Conservation (phyloP, 192 early-diverging fungal species). For the Coemansia sp. region DNA sequence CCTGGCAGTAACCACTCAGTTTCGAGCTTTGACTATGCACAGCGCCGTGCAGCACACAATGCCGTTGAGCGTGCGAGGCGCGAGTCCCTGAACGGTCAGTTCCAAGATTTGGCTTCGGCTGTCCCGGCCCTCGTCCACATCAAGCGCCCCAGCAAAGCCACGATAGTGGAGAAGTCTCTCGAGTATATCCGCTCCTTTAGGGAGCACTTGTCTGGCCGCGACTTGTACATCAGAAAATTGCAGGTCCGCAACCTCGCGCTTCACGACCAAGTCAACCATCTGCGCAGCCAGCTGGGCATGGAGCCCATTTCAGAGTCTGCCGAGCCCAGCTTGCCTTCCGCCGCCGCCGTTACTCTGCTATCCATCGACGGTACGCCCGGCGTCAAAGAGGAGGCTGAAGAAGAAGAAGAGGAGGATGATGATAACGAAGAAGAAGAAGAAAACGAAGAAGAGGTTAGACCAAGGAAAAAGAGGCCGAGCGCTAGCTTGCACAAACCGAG, state of each 20-base stretch:
- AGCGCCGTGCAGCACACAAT: slow-evolving; percentile 79
- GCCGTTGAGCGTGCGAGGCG: slow-evolving; percentile 80
- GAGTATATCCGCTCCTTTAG: slow-evolving; percentile 64
- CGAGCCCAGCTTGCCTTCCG: slow-evolving; percentile 10
- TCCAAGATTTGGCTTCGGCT: slow-evolving; percentile 82
- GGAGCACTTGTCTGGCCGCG: slow-evolving; percentile 47
- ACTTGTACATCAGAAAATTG: slow-evolving; percentile 55
- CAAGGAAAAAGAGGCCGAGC: slow-evolving; percentile 1
- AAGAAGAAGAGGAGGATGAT: slow-evolving; percentile 13
- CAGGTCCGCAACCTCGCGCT: slow-evolving; percentile 60
- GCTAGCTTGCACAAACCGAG: not conserved
- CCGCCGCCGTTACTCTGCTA: slow-evolving; percentile 3
- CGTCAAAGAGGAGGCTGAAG: slow-evolving; percentile 15
- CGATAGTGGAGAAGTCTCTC: slow-evolving; percentile 78
- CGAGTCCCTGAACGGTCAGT: slow-evolving; percentile 77
- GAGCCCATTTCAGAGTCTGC: slow-evolving; percentile 47
- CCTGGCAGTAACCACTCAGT: slow-evolving; percentile 32
- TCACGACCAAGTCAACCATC: slow-evolving; percentile 64
- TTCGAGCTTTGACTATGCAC: slow-evolving; percentile 50
- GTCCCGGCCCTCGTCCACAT: slow-evolving; percentile 72
- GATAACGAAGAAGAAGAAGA: slow-evolving; percentile 10
- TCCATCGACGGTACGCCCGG: slow-evolving; percentile 3
- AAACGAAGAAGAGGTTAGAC: slow-evolving; percentile 4
- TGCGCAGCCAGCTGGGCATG: slow-evolving; percentile 62
- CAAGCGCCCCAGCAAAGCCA: slow-evolving; percentile 78